Base-by-base conservation (phyloP, 1,139 yeast genomes). In the Candida albicans region DNA sequence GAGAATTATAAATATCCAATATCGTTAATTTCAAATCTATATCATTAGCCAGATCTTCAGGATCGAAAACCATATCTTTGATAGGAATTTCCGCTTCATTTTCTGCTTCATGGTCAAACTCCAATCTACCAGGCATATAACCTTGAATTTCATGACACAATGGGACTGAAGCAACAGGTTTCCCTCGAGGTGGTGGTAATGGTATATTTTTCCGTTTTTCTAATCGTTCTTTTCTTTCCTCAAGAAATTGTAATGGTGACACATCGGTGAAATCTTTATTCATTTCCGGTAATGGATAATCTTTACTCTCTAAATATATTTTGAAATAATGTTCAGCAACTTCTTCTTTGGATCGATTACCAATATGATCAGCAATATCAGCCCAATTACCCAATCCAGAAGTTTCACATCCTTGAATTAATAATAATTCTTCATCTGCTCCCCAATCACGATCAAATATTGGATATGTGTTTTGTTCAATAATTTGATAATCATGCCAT, bases 91-190 rank as follows among this genome's bases (percentile, higher is more conserved):
- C 99, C 0, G 99, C 99, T 42, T 93, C 99, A 58, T 93, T 93
- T 61, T 95, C 99, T 33, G 87, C 90, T 62, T 93, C 99, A 48
- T 85, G 88, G 59, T 93, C 99, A 64, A 93, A 93, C 62, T 93
- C 99, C 51, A 93, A 72, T 56, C 99, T 80, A 39, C 99, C 99
- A 31, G 99, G 99, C 99, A 95, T 93, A 62, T 84, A 93, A 2
- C 97, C 98, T 64, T 93, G 98, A 49, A 93, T 82, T 58, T 95
- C 98, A 60, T 95, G 98, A 68, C 98, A 91, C 42, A 95, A 77
- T 0, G 99, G 99, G 8, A 87, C 95, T 9, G 96, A 88, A 0
- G 97, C 91, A 40, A 87, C 84, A 1, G 95, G 89, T 61, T 90
- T 91, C 45, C 84, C 81, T 44, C 91, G 90, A 18, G 95, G 93